Percentiles rank a stretch among this genome's conserved stretches.
These are phyloP conservation scores for Fistulifera pelliculosa DNA, from an alignment of 108 stramenopile species.

Conservation along the genomic window DNA sequence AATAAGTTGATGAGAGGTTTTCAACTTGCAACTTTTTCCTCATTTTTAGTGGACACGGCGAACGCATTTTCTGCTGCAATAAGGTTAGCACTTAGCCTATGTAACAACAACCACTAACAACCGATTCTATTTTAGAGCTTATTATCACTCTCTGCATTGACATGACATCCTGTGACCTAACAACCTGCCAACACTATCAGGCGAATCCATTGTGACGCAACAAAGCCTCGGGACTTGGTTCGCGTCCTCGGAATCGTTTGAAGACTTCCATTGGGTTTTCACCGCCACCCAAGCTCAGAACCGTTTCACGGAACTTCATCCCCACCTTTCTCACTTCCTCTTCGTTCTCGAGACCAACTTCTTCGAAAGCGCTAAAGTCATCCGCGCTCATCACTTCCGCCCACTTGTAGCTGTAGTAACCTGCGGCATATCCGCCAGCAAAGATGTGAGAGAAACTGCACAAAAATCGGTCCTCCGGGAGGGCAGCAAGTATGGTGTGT, in stretches of 20 bases:
- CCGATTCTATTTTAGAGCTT: no score
- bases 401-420: slow-evolving; percentile 97
- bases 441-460: slow-evolving; percentile 96
- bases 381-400: slow-evolving; percentile 97
- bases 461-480: slow-evolving; percentile 92
- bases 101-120: no score
- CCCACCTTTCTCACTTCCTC: slow-evolving; percentile 80
- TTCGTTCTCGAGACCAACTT: slow-evolving; percentile 94
- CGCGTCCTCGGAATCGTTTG: slow-evolving; percentile 90
- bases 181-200: neutral
- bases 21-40: no score
- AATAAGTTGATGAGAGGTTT: no score
- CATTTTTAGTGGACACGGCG: no score
- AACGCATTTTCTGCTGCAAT: no score
- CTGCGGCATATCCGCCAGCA: slow-evolving; percentile 93
- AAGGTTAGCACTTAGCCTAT: no score
- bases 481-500: slow-evolving; percentile 82
- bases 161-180: no score
- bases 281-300: slow-evolving; percentile 85
- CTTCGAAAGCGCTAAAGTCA: slow-evolving; percentile 97
- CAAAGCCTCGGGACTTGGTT: slow-evolving; percentile 91
- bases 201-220: slow-evolving; percentile 92
- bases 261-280: slow-evolving; percentile 90
- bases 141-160: no score
- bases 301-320: slow-evolving; percentile 87